phyloP scores from a whole-genome alignment of 805 yeast species.

The Priceomyces castillae region DNA sequence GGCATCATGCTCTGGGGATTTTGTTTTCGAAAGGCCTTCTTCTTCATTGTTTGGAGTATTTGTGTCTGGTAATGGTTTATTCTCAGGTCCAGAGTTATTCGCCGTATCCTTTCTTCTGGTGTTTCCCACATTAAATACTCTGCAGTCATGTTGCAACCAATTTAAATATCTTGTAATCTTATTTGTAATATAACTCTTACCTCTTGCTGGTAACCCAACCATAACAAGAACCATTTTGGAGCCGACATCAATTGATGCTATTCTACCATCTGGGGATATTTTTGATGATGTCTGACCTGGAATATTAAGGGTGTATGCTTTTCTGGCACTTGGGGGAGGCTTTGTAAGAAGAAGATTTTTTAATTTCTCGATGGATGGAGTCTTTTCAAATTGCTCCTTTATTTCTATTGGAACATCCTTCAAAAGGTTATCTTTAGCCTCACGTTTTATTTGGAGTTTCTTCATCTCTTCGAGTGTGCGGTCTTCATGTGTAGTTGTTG shows the following conservation, averaged over 20 bases:
- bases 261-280: slow-evolving; percentile 71
- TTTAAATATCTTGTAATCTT: slow-evolving; percentile 86
- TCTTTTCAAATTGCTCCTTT: slow-evolving; percentile 37
- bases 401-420: slow-evolving; percentile 34
- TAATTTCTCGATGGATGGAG: slow-evolving; percentile 40
- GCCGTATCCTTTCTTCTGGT: slow-evolving; percentile 76
- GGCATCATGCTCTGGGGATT: slow-evolving; percentile 58
- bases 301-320: slow-evolving; percentile 83
- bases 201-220: slow-evolving; percentile 96
- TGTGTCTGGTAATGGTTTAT: slow-evolving; percentile 51
- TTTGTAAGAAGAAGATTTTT: slow-evolving; percentile 34
- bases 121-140: slow-evolving; percentile 93
- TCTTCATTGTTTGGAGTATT: slow-evolving; percentile 34
- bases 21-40: slow-evolving; percentile 14
- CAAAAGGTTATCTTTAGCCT: slow-evolving; percentile 29
- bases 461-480: slow-evolving; percentile 2
- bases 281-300: slow-evolving; percentile 88
- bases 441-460: slow-evolving; percentile 12
- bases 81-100: slow-evolving; percentile 64
- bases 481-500: slow-evolving; percentile 8
- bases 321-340: slow-evolving; percentile 42
- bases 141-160: slow-evolving; percentile 89
- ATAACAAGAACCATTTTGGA: slow-evolving; percentile 87
- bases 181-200: slow-evolving; percentile 90
- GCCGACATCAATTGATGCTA: slow-evolving; percentile 66